These are phyloP conservation scores for Botrytis galanthina DNA, from an alignment of 2,329 filamentous ascomycete genomes.

Conservation along the genomic window DNA sequence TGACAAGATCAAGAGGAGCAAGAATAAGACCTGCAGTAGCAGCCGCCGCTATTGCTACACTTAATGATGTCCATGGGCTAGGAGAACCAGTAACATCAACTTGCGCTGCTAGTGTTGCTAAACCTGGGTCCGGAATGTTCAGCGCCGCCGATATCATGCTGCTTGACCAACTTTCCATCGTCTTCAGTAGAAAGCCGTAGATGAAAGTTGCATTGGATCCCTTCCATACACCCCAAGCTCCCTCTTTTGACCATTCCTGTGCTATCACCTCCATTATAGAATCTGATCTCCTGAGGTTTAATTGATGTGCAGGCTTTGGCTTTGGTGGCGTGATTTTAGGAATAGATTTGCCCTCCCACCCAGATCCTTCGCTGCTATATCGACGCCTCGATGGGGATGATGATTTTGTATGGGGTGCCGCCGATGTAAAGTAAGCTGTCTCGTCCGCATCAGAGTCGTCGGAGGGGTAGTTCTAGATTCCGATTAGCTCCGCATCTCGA, in stretches of 20 bases:
- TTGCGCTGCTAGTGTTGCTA: conserved; percentile 46
- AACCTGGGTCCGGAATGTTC: conserved; percentile 80
- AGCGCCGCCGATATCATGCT: conserved; percentile 87
- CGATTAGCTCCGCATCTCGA: conserved; percentile 22
- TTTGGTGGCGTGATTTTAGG: conserved; percentile 39
- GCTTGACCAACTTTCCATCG: conserved; percentile 88
- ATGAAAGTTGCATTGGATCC: conserved; percentile 89
- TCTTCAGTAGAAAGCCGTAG: conserved; percentile 80
- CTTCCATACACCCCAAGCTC: conserved; percentile 92
- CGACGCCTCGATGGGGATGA: conserved; percentile 40
- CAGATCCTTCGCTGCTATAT: conserved; percentile 26
- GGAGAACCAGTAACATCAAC: conserved; percentile 74
- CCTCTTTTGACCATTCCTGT: conserved; percentile 85
- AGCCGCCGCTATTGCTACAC: conserved; percentile 64
- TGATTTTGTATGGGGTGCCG: conserved; percentile 43
- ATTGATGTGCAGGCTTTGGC: conserved; percentile 51
- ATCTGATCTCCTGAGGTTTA: conserved; percentile 71
- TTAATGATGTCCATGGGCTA: conserved; percentile 76
- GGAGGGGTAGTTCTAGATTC: conserved; percentile 44
- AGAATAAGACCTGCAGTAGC: conserved; percentile 76
- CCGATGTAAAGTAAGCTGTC: conserved; percentile 78
- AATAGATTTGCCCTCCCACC: conserved; percentile 29
- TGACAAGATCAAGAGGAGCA: conserved; percentile 83
- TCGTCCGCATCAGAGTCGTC: conserved; percentile 77
- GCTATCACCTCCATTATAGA: conserved; percentile 83